Evolutionary conservation across 1,139 yeast genomes (phyloP).

Genomic region (Candida gigantensis): DNA sequence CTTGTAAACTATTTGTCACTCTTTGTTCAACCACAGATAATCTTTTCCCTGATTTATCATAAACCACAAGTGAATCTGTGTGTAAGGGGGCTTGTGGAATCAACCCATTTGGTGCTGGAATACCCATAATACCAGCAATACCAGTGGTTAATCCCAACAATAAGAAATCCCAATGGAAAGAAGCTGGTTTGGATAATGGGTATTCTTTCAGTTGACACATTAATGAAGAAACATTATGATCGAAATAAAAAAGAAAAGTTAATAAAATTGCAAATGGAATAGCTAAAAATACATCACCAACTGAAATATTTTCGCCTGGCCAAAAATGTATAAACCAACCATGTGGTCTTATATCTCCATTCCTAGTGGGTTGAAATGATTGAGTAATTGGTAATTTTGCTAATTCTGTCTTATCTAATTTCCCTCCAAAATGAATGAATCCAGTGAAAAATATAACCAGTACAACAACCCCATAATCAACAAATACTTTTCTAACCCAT

Average conservation of each 20-base stretch:
- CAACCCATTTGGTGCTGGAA: constrained; percentile 94
- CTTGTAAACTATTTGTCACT: constrained; percentile 80
- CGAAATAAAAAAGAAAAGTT: constrained; percentile 85
- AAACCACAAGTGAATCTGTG: constrained; percentile 73
- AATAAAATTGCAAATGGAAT: constrained; percentile 87
- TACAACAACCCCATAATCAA: constrained; percentile 84
- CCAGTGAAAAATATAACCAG: constrained; percentile 90
- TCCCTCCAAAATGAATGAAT: constrained; percentile 86
- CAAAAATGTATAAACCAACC: constrained; percentile 84
- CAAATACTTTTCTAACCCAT: constrained; percentile 63
- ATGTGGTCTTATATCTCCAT: constrained; percentile 38
- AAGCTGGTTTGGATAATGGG: constrained; percentile 80
- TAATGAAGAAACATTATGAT: constrained; percentile 89
- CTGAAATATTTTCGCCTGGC: constrained; percentile 58
- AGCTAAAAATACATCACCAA: constrained; percentile 80
- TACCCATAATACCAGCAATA: constrained; percentile 78
- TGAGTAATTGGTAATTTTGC: constrained; percentile 68
- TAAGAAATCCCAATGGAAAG: constrained; percentile 92
- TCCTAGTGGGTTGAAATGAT: constrained; percentile 71
- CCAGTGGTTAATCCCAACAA: constrained; percentile 86
- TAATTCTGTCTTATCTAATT: constrained; percentile 51
- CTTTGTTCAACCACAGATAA: constrained; percentile 84
- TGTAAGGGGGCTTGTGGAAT: constrained; percentile 98
- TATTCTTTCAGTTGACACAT: constrained; percentile 86
- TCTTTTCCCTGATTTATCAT: constrained; percentile 45